These are phyloP conservation scores for Tetrahymena elliotti DNA, from an alignment of 73 alveolate species.

Conservation along the genomic window DNA sequence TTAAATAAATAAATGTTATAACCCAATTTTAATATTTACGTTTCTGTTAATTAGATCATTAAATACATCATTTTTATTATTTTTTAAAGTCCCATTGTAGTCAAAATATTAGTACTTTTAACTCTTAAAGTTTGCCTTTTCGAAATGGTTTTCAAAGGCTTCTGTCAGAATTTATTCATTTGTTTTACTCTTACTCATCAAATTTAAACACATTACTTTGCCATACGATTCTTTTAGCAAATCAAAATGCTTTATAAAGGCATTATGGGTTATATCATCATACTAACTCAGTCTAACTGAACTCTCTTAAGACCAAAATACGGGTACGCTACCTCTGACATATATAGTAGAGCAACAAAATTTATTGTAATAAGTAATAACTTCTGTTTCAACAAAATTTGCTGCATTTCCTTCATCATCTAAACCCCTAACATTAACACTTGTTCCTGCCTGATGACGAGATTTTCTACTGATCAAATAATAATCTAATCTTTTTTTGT, in stretches of 20 bases:
- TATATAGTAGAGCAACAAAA: constrained; percentile 59
- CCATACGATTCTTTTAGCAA: constrained; percentile 68
- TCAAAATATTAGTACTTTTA: constrained; percentile 46
- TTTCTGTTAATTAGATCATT: constrained; percentile 55
- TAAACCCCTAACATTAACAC: constrained; percentile 89
- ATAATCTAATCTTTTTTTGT: constrained; percentile 38
- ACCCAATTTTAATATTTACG: constrained; percentile 13
- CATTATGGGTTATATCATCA: constrained; percentile 60
- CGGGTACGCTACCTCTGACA: constrained; percentile 92
- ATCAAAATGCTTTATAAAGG: constrained; percentile 76
- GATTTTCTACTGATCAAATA: constrained; percentile 78
- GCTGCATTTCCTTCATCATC: constrained; percentile 94
- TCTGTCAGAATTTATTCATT: constrained; percentile 71
- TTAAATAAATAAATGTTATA: not conserved
- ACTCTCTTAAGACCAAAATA: constrained; percentile 84
- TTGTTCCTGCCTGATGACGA: constrained; percentile 78
- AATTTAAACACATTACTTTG: constrained; percentile 58
- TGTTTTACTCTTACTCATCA: constrained; percentile 66
- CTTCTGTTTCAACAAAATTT: constrained; percentile 87
- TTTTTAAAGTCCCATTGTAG: constrained; percentile 42
- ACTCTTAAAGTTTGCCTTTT: constrained; percentile 3
- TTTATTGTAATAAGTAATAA: constrained; percentile 54
- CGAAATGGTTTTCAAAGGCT: constrained; percentile 55
- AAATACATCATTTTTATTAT: constrained; percentile 49
- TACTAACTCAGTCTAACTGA: constrained; percentile 66